Conservation (phyloP, 371 early-diverging fungal genomes). For the Mucor plumbeus region DNA sequence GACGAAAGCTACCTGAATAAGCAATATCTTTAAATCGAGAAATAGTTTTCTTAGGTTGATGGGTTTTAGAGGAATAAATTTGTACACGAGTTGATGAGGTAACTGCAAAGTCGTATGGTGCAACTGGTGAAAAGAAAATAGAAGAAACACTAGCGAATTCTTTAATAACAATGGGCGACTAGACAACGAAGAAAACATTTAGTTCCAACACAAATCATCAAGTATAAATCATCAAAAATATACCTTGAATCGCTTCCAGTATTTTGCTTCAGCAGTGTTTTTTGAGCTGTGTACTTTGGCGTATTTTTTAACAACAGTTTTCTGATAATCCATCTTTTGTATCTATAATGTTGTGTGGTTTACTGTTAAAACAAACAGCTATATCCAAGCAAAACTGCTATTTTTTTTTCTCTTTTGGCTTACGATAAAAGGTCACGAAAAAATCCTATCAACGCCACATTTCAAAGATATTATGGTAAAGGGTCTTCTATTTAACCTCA, state of each 20-base stretch:
- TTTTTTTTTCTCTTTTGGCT: conserved; percentile 3
- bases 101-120: conserved; percentile 89
- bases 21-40: conserved; percentile 91
- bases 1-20: conserved; percentile 78
- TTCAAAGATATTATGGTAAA: too few species aligned
- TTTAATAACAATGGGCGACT: conserved; percentile 85
- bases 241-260: conserved; percentile 87
- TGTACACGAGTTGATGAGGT: conserved; percentile 91
- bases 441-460: neutral
- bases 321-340: conserved; percentile 56
- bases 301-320: conserved; percentile 63
- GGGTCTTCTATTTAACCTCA: too few species aligned
- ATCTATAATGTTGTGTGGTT: neutral
- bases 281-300: conserved; percentile 53
- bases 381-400: neutral
- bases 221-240: neutral
- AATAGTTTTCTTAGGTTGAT: conserved; percentile 82
- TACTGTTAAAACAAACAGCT: neutral
- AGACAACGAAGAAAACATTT: neutral
- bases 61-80: conserved; percentile 84
- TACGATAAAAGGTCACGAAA: conserved; percentile 4
- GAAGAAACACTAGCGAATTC: conserved; percentile 87
- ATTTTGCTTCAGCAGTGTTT: conserved; percentile 72
- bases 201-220: neutral
- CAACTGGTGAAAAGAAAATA: conserved; percentile 82